Base-by-base conservation (phyloP, 768 basidiomycete genomes). In the Lactarius akahatsu region DNA sequence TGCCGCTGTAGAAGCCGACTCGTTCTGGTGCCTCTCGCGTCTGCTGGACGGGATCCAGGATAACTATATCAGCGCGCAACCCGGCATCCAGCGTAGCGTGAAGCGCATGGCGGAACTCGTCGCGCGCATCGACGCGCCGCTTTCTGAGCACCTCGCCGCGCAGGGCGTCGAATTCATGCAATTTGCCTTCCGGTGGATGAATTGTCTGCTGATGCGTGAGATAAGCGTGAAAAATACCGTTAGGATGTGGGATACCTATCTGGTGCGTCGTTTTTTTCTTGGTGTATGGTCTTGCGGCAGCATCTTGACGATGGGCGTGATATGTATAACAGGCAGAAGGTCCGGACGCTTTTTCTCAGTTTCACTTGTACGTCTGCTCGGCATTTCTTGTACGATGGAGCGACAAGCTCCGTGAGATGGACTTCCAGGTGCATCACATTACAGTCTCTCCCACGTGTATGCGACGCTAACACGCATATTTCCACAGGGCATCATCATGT, bases 121-220 rank as follows among this genome's bases (percentile, higher is more conserved):
- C 59, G 86, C 87, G 23, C 84, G 95, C 59, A 94, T 96, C 64
- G 93, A 97, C 78, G 86, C 90, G 23, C 93, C 94, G 2, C 83
- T 99, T n/a, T 83, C 89, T 5, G 79, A 85, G 8, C 97, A 99
- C 77, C 83, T 99, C 60, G 89, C 90, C 68, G 79, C 87, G 13
- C 90, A 99, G 77, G 92, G 91, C 72, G 95, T 99, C 71, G 96
- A 98, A 79, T 99, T 97, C 74, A 97, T 99, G 89, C 97, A 99
- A 75, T 99, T 99, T 72, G 96, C 97, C 45, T 99, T 99, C 78
- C 85, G 97, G 60, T 99, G 97, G 97, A 98, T 99, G 95, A 98
- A 99, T 73, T 98, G 97, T 75, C 78, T 99, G 59, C 82, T 98
- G 66, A 98, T 99, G 96, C 85, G 97, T 64, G 97, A 98, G 80